Evolutionary conservation across 2,329 filamentous ascomycete species (phyloP).

Genomic region (Sclerotinia trifoliorum): DNA sequence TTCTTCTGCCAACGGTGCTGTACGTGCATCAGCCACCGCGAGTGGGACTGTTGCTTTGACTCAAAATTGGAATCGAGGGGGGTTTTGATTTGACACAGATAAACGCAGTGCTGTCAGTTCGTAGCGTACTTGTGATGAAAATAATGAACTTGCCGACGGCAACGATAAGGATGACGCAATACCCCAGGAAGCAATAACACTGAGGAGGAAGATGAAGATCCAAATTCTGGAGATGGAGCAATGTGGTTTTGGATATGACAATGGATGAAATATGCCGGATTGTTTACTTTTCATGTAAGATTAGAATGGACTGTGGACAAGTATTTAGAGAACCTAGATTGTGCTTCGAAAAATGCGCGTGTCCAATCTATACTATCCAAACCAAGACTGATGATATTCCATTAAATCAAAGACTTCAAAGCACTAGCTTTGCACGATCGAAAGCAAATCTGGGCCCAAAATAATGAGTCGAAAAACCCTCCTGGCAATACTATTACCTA

Average conservation of each 20-base stretch:
- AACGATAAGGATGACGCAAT: not conserved
- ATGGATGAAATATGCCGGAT: not conserved
- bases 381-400: not conserved
- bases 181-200: not conserved
- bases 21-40: accelerated
- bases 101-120: not conserved
- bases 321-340: not conserved
- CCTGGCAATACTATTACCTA: not conserved
- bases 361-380: not conserved
- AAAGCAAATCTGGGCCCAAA: not conserved
- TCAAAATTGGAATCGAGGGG: not conserved
- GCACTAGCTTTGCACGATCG: not conserved
- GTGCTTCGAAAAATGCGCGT: not conserved
- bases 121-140: not conserved
- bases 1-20: not conserved
- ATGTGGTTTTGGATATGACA: not conserved
- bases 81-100: not conserved
- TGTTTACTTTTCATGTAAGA: not conserved
- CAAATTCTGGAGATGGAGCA: slow-evolving; percentile 12
- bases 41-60: not conserved
- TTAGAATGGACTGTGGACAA: not conserved
- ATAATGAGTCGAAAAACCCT: not conserved
- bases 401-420: not conserved
- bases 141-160: not conserved
- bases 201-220: not conserved